Percentiles rank a stretch among this genome's conserved stretches.
phyloP scores from a whole-genome alignment of 2,329 filamentous ascomycete species.

The Eutypa lata region DNA sequence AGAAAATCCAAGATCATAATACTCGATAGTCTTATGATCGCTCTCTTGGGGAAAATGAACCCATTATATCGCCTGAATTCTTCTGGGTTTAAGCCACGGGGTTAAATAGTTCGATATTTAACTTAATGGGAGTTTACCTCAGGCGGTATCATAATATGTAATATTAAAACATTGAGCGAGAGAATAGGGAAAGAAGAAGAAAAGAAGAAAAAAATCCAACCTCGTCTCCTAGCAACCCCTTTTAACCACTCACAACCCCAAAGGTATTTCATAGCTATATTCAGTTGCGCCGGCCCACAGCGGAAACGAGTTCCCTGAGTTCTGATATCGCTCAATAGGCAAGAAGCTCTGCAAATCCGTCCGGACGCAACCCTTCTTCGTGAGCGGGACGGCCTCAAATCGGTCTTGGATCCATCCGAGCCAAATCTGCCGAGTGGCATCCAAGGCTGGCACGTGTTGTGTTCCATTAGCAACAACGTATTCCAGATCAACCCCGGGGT shows the following conservation, averaged over 20 bases:
- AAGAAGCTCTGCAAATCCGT: conserved; percentile 13
- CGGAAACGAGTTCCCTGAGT: conserved; percentile 11
- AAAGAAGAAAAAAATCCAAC: no score
- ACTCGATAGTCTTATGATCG: no score
- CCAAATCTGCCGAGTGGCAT: conserved; percentile 17
- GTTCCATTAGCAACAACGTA: conserved; percentile 18
- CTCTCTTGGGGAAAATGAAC: no score
- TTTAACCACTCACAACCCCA: conserved; percentile 8
- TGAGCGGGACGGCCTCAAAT: conserved; percentile 11
- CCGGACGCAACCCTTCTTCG: conserved; percentile 8
- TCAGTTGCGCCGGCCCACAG: conserved; percentile 17
- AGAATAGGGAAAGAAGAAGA: no score
- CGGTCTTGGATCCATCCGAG: conserved; percentile 20
- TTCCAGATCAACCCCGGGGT: conserved; percentile 7
- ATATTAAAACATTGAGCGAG: no score
- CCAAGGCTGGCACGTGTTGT: conserved; percentile 15
- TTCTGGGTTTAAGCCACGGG: no score
- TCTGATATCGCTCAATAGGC: conserved; percentile 10
- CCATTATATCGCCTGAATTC: no score
- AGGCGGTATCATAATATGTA: no score
- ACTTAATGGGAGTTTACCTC: no score
- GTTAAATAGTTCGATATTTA: no score
- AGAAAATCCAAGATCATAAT: no score
- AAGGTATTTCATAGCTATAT: conserved; percentile 12
- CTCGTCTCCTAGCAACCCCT: no score